Percentiles rank a stretch among this genome's conserved stretches.
Evolutionary conservation across 495 filamentous ascomycete species (phyloP).

Genomic region (Neurospora sp.): DNA sequence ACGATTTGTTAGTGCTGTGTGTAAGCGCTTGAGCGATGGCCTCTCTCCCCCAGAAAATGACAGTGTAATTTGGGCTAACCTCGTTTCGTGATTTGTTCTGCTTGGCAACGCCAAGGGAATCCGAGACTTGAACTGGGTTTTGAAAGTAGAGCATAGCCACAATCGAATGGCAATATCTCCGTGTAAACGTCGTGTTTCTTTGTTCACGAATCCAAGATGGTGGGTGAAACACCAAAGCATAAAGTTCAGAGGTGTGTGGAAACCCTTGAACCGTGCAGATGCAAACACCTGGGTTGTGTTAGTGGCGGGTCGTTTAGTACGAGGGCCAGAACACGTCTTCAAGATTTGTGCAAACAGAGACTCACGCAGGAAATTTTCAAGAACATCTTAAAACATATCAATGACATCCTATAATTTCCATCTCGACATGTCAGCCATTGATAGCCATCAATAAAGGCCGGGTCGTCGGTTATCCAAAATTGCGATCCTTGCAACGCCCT

Average conservation of each 20-base stretch:
- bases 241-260: not conserved
- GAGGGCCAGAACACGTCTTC: not conserved
- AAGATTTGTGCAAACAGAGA: not conserved
- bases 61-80: not conserved
- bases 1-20: not conserved
- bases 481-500: not conserved
- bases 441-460: too few species aligned
- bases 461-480: not conserved
- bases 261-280: not conserved
- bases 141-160: not conserved
- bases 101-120: not conserved
- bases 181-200: not conserved
- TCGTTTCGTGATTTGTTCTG: not conserved
- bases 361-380: not conserved
- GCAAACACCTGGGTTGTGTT: not conserved
- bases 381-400: not conserved
- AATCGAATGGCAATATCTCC: not conserved
- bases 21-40: not conserved
- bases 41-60: not conserved
- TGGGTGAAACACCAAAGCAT: not conserved
- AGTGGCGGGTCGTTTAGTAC: not conserved
- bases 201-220: not conserved
- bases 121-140: not conserved
- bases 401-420: not conserved
- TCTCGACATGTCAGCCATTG: too few species aligned